Percentiles rank a stretch among this genome's conserved stretches.
These are phyloP conservation scores for Fomitopsis betulina DNA, from an alignment of 1,284 basidiomycete species.

Conservation along the genomic window DNA sequence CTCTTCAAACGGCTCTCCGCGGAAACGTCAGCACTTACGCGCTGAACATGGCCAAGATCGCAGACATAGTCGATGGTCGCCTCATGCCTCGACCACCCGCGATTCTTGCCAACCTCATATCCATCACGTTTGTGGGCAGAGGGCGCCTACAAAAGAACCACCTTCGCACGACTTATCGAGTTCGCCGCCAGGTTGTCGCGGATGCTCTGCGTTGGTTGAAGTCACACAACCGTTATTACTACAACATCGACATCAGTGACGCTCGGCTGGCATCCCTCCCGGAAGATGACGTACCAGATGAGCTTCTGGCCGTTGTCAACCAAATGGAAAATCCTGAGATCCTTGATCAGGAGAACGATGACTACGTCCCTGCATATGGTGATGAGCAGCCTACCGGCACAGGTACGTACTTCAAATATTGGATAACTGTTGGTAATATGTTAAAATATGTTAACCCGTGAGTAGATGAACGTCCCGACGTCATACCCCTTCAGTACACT, in stretches of 20 bases:
- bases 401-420: background rate
- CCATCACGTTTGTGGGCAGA: conserved; percentile 30
- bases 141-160: conserved; percentile 21
- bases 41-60: conserved; percentile 20
- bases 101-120: conserved; percentile 28
- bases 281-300: conserved; percentile 28
- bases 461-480: conserved; percentile 3
- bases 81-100: conserved; percentile 27
- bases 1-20: conserved; percentile 23
- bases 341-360: conserved; percentile 22
- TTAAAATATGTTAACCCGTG: background rate
- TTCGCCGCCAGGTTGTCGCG: conserved; percentile 16
- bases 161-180: conserved; percentile 21
- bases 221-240: conserved; percentile 31
- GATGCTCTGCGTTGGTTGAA: conserved; percentile 25
- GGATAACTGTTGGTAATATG: background rate
- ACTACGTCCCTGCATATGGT: conserved; percentile 23
- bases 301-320: conserved; percentile 19
- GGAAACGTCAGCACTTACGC: conserved; percentile 32
- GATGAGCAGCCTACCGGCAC: conserved; percentile 3
- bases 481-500: conserved; percentile 13
- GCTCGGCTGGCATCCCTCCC: conserved; percentile 22
- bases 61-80: conserved; percentile 26
- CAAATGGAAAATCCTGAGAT: conserved; percentile 15
- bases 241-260: conserved; percentile 26